A percentile compares a stretch with the other conserved stretches of the same genome.
Evolutionary conservation across 345 rosid species (phyloP).

Genomic region (Camelina neglecta): DNA sequence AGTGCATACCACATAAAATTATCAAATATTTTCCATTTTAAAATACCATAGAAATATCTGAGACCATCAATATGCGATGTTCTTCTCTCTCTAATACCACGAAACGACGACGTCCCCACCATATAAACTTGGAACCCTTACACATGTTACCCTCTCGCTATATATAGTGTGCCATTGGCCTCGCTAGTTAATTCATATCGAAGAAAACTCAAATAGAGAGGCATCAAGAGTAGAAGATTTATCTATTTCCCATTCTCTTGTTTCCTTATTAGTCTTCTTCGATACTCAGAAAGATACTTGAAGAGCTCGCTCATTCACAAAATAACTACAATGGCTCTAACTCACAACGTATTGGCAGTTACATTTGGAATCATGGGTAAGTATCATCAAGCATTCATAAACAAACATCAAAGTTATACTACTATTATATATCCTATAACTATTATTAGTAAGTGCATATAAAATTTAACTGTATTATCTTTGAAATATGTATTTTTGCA

Average conservation of each 20-base stretch:
- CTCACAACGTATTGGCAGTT: constrained; percentile 39
- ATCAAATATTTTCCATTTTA: constrained; percentile 33
- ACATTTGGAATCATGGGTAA: constrained; percentile 47
- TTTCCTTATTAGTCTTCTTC: constrained; percentile 10
- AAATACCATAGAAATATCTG: constrained; percentile 39
- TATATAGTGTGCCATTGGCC: constrained; percentile 35
- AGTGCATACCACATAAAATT: constrained; percentile 41
- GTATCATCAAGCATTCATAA: constrained; percentile 13
- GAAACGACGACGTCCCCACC: constrained; percentile 38
- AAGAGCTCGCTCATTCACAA: constrained; percentile 11
- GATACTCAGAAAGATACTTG: constrained; percentile 14
- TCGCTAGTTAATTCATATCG: constrained; percentile 31
- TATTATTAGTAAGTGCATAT: neutral
- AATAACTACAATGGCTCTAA: constrained; percentile 30
- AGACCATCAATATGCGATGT: constrained; percentile 40
- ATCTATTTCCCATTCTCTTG: constrained; percentile 2
- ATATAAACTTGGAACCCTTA: constrained; percentile 14
- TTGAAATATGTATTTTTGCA: constrained; percentile 28
- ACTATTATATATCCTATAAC: neutral
- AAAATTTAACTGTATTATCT: neutral
- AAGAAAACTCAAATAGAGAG: constrained; percentile 31
- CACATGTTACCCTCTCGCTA: constrained; percentile 15
- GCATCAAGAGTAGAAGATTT: constrained; percentile 16
- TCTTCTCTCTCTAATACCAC: constrained; percentile 21
- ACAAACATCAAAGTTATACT: neutral